Percentiles rank a stretch among this genome's conserved stretches.
Conservation (phyloP, 495 filamentous ascomycete species). For the Diplogelasinospora grovesii region DNA sequence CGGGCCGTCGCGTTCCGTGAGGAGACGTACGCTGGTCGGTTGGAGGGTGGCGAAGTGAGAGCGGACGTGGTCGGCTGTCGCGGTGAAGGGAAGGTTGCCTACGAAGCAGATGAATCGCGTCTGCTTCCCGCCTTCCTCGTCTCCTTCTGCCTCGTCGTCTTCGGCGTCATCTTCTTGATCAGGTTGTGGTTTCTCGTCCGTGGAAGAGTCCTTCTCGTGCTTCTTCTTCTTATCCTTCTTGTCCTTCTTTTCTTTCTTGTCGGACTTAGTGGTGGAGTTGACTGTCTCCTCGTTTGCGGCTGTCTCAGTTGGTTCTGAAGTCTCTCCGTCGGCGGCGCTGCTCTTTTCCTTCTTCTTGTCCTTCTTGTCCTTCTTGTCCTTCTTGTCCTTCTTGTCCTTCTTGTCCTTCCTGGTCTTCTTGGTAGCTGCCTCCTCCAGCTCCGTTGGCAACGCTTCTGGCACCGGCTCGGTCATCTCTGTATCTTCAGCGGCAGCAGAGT, state of each 20-base stretch:
- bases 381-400: slow-evolving; percentile 19
- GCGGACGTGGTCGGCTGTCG: slow-evolving; percentile 57
- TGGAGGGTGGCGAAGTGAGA: slow-evolving; percentile 72
- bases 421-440: slow-evolving; percentile 31
- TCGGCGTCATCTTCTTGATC: slow-evolving; percentile 17
- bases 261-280: slow-evolving; percentile 16
- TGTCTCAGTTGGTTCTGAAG: too few species aligned
- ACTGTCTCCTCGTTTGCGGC: slow-evolving; percentile 32
- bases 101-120: slow-evolving; percentile 80
- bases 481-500: too few species aligned
- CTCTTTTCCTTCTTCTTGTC: slow-evolving; percentile 35
- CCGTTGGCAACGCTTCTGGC: too few species aligned
- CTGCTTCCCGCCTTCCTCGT: slow-evolving; percentile 31
- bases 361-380: slow-evolving; percentile 36
- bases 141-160: slow-evolving; percentile 15
- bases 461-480: too few species aligned
- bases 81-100: slow-evolving; percentile 83
- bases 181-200: slow-evolving; percentile 28
- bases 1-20: slow-evolving; percentile 62
- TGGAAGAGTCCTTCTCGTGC: slow-evolving; percentile 16
- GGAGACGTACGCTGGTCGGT: slow-evolving; percentile 66
- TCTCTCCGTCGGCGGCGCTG: too few species aligned
- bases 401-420: slow-evolving; percentile 16
- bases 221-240: slow-evolving; percentile 23
- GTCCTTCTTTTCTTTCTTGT: slow-evolving; percentile 16